These are phyloP conservation scores for Nematodospora valgi DNA, from an alignment of 805 yeast genomes.

Conservation along the genomic window DNA sequence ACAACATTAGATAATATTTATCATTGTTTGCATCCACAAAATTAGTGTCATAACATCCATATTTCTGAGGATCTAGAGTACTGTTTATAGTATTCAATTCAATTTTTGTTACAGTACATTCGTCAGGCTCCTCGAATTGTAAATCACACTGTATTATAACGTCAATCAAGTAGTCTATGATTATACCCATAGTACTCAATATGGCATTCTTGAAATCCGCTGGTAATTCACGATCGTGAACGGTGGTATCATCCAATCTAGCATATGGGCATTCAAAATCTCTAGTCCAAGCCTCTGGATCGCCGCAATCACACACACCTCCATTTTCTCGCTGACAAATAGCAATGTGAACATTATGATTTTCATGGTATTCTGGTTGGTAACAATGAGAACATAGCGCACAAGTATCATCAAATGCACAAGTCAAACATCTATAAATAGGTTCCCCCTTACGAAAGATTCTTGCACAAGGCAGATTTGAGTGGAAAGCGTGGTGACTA, in stretches of 20 bases:
- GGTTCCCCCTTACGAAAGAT: conserved; percentile 78
- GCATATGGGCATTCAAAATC: conserved; percentile 47
- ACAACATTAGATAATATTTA: conserved; percentile 55
- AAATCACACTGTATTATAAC: conserved; percentile 50
- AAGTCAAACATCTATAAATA: conserved; percentile 68
- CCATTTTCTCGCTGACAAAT: conserved; percentile 68
- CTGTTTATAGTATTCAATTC: conserved; percentile 28
- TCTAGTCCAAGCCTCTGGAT: conserved; percentile 74
- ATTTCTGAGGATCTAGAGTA: conserved; percentile 38
- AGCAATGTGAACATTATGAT: conserved; percentile 65
- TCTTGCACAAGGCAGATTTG: conserved; percentile 69
- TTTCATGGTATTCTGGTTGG: conserved; percentile 63
- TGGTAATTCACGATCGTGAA: conserved; percentile 32
- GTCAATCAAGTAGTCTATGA: conserved; percentile 60
- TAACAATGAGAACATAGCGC: conserved; percentile 79
- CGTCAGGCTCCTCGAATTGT: conserved; percentile 31
- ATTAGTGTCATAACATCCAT: conserved; percentile 39
- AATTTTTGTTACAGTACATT: conserved; percentile 20
- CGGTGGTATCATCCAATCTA: conserved; percentile 9
- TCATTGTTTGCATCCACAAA: conserved; percentile 35
- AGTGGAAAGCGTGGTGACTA: conserved; percentile 44
- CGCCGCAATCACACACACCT: conserved; percentile 89
- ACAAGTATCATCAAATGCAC: conserved; percentile 81
- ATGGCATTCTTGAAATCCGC: conserved; percentile 38
- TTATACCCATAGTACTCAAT: conserved; percentile 39